Percentiles rank a stretch among this genome's conserved stretches.
These are phyloP conservation scores for Inosperma sp. DNA, from an alignment of 768 basidiomycete genomes.

Conservation along the genomic window DNA sequence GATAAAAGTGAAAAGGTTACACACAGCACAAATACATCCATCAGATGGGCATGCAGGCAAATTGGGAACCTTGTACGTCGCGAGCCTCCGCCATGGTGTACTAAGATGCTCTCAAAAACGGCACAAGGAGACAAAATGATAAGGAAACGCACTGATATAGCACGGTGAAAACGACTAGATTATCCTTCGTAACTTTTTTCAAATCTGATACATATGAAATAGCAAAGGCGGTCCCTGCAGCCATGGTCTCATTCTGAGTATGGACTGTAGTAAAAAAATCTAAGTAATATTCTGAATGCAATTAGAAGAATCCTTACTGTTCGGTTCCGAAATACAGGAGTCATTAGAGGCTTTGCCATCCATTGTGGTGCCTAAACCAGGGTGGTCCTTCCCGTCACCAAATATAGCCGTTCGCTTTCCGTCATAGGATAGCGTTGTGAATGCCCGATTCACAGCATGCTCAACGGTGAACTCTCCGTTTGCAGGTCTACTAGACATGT, in stretches of 20 bases:
- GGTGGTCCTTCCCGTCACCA: slow-evolving; percentile 35
- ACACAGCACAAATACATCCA: slow-evolving; percentile 43
- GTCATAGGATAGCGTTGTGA: slow-evolving; percentile 36
- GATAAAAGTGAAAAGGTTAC: slow-evolving; percentile 12
- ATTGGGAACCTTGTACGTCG: slow-evolving; percentile 38
- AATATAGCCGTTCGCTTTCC: slow-evolving; percentile 25
- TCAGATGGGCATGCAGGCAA: slow-evolving; percentile 40
- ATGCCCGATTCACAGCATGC: slow-evolving; percentile 38
- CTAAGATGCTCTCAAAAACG: slow-evolving; percentile 19
- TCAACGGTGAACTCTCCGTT: slow-evolving; percentile 42
- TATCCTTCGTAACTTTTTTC: slow-evolving; percentile 36
- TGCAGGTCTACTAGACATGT: slow-evolving; percentile 29
- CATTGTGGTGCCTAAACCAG: slow-evolving; percentile 22
- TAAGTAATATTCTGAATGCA: not conserved
- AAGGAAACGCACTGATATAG: slow-evolving; percentile 31
- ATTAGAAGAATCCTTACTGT: slow-evolving; percentile 31
- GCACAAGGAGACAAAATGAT: not conserved
- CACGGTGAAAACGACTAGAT: slow-evolving; percentile 42
- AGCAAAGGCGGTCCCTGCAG: slow-evolving; percentile 43
- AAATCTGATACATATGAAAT: slow-evolving; percentile 43
- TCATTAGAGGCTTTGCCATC: slow-evolving; percentile 24
- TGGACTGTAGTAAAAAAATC: slow-evolving; percentile 32
- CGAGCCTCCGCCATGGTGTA: slow-evolving; percentile 41
- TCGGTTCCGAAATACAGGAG: slow-evolving; percentile 34
- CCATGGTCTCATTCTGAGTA: slow-evolving; percentile 43